Evolutionary conservation across 306 rosid species (phyloP).

Genomic region (Corylus avellana): DNA sequence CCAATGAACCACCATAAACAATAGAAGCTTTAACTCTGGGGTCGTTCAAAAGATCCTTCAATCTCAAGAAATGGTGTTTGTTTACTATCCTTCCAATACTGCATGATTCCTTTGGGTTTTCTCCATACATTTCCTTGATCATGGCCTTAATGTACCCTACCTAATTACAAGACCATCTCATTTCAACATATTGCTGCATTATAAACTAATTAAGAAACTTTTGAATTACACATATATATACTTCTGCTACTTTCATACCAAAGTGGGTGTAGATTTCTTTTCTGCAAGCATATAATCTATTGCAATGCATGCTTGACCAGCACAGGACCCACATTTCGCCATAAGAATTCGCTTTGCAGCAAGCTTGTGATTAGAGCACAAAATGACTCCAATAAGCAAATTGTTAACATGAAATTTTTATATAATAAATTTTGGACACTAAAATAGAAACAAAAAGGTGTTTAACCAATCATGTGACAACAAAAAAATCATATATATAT

Average conservation of each 20-base stretch:
- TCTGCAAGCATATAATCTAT: slow-evolving; percentile 70
- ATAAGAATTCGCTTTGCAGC: slow-evolving; percentile 53
- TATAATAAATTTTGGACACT: background rate
- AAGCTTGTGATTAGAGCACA: slow-evolving; percentile 40
- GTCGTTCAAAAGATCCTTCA: slow-evolving; percentile 46
- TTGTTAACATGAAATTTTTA: background rate
- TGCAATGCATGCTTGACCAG: slow-evolving; percentile 81
- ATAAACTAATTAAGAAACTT: background rate
- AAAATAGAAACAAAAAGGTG: background rate
- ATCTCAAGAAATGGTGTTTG: slow-evolving; percentile 47
- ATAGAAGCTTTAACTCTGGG: slow-evolving; percentile 48
- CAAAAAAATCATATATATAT: too few relatives aligned
- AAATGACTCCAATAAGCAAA: slow-evolving; percentile 3
- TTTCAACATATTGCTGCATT: background rate
- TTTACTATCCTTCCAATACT: slow-evolving; percentile 60
- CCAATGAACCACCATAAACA: slow-evolving; percentile 63
- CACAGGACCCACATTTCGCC: slow-evolving; percentile 72
- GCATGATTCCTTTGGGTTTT: slow-evolving; percentile 43
- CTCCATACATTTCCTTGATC: slow-evolving; percentile 58
- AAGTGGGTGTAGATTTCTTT: slow-evolving; percentile 39
- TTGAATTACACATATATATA: background rate
- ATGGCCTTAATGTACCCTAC: slow-evolving; percentile 43
- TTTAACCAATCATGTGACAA: too few relatives aligned
- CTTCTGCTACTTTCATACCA: slow-evolving; percentile 40
- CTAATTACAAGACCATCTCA: slow-evolving; percentile 27